Evolutionary conservation across 306 rosid species (phyloP).

Genomic region (Cucumis cinereus): DNA sequence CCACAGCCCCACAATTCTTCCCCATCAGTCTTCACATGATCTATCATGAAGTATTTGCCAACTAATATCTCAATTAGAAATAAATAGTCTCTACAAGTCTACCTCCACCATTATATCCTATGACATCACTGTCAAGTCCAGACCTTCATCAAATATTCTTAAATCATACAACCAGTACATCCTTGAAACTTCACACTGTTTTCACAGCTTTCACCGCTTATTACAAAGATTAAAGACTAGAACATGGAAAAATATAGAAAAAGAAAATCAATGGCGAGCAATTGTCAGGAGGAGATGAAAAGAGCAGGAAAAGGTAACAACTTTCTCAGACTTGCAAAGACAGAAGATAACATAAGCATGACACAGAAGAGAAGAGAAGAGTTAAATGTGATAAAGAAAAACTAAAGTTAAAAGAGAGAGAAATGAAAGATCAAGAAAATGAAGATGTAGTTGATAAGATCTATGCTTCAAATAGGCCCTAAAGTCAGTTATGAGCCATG

Average conservation of each 20-base stretch:
- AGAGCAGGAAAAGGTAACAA: neutral
- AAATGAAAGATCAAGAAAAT: neutral
- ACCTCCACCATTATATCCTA: neutral
- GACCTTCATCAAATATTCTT: neutral
- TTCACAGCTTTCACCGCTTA: neutral
- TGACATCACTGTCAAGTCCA: neutral
- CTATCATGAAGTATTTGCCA: neutral
- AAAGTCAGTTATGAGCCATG: neutral
- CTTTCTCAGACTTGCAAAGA: neutral
- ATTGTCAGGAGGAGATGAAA: neutral
- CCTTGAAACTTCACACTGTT: neutral
- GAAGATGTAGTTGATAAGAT: neutral
- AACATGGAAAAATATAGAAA: neutral
- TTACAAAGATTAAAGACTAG: neutral
- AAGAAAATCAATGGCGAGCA: neutral
- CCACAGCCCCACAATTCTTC: neutral
- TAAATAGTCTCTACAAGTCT: neutral
- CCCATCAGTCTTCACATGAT: neutral
- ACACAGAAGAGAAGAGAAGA: neutral
- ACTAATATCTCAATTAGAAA: neutral
- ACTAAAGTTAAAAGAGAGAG: neutral
- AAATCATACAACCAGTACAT: neutral
- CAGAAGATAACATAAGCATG: neutral
- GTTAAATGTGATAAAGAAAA: neutral
- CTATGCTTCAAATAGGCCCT: neutral